A percentile compares a stretch with the other conserved stretches of the same genome.
phyloP scores from a whole-genome alignment of 2,329 filamentous ascomycete species.

The Penicillium brevicompactum region DNA sequence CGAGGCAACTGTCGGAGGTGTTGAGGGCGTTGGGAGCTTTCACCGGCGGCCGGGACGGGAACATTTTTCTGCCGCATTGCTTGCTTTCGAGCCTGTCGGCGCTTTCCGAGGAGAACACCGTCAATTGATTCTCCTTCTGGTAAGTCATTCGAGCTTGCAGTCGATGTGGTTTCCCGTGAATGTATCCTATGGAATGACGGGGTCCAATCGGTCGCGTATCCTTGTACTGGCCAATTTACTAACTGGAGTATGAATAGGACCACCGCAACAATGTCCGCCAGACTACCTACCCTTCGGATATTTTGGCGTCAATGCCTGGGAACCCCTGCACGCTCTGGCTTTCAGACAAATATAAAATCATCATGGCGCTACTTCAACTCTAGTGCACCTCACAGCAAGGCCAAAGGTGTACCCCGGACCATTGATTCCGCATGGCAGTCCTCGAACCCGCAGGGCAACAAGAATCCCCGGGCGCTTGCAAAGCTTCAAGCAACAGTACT shows the following conservation, averaged over 20 bases:
- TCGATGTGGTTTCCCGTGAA: neutral
- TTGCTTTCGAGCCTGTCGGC: slow-evolving; percentile 21
- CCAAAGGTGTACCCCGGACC: slow-evolving; percentile 13
- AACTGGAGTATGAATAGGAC: slow-evolving; percentile 12
- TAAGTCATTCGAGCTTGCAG: slow-evolving; percentile 10
- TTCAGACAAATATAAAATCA: slow-evolving; percentile 15
- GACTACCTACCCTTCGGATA: slow-evolving; percentile 30
- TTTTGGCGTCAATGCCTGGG: slow-evolving; percentile 29
- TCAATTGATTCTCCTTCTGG: slow-evolving; percentile 15
- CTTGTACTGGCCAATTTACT: slow-evolving; percentile 6
- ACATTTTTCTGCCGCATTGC: slow-evolving; percentile 42
- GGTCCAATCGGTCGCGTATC: neutral
- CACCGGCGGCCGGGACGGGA: slow-evolving; percentile 43
- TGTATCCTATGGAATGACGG: neutral
- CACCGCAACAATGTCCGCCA: slow-evolving; percentile 33
- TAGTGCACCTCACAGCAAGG: slow-evolving; percentile 27
- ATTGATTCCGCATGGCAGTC: slow-evolving; percentile 12
- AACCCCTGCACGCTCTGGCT: slow-evolving; percentile 15
- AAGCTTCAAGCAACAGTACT: slow-evolving; percentile 55
- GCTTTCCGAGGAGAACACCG: slow-evolving; percentile 28
- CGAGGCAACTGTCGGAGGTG: slow-evolving; percentile 21
- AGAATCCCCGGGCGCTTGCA: slow-evolving; percentile 16
- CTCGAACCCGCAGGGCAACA: slow-evolving; percentile 10
- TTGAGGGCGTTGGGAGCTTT: slow-evolving; percentile 43
- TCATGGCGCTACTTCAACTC: slow-evolving; percentile 35